Conservation (phyloP, 2,329 filamentous ascomycete genomes). For the Orbilia quercus region DNA sequence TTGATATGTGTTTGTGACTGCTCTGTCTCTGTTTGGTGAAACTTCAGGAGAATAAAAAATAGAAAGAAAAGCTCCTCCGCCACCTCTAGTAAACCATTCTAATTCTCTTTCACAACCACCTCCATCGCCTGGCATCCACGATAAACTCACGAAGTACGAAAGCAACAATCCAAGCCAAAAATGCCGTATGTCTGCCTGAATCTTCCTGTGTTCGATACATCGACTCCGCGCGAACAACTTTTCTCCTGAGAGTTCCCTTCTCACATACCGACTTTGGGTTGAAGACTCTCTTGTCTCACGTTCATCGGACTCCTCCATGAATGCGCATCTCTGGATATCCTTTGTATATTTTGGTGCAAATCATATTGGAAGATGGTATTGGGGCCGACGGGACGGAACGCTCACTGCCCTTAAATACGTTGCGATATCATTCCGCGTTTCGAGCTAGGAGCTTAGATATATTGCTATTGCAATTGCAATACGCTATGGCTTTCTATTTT, state of each 20-base stretch:
- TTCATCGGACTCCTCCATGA: conserved; percentile 13
- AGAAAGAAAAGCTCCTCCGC: too few species aligned
- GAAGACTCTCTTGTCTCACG: conserved; percentile 5
- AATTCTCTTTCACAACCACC: too few species aligned
- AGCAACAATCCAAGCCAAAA: background rate
- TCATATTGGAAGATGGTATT: conserved; percentile 8
- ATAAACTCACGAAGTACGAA: background rate
- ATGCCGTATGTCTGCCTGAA: conserved; percentile 48
- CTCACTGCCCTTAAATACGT: conserved; percentile 40
- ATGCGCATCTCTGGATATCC: background rate
- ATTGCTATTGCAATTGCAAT: background rate
- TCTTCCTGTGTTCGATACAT: background rate
- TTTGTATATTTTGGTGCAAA: background rate
- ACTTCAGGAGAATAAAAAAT: too few species aligned
- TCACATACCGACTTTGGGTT: conserved; percentile 3
- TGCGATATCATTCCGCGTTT: conserved; percentile 18
- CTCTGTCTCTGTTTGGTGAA: too few species aligned
- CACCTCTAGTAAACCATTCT: too few species aligned
- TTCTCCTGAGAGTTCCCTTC: background rate
- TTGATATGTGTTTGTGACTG: too few species aligned
- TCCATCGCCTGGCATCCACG: background rate
- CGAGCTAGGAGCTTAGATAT: background rate
- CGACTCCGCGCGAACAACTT: background rate
- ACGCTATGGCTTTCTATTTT: background rate
- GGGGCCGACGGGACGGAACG: conserved; percentile 10